Base-by-base conservation (phyloP, 306 rosid genomes). In the Lagenaria siceraria region DNA sequence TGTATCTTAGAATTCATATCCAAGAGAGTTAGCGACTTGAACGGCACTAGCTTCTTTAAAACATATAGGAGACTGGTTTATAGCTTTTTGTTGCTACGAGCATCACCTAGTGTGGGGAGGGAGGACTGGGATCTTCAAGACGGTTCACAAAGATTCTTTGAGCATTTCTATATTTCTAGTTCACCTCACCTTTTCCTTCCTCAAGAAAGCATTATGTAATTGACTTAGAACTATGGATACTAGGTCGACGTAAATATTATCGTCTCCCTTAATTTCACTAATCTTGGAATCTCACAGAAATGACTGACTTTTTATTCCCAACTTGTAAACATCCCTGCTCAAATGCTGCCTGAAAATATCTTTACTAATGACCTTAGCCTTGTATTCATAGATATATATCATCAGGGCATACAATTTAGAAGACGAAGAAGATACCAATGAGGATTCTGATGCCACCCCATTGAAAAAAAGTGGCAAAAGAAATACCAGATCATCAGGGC, bases 351-450 rank as follows among this genome's bases (percentile, higher is more conserved):
- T 25, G 58, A 70, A n/a, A 21, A 22, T 25, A 40, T 43, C 21
- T 70, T 11, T 48, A 70, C 38, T 48, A 3, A 24, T 29, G 60
- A 18, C 0, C 62, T 51, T 12, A n/a, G 9, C 55, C 36, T 56
- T 31, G 31, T 7, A 48, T 64, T 60, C 59, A n/a, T n/a, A 78
- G 80, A 75, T 78, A 64, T 78, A 78, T 35, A 78, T 78, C 60
- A 78, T 78, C 80, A 63, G 80, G 54, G 64, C 80, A 51, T 78
- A 64, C 40, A 52, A 78, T 52, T 22, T n/a, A 3, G 62, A 33
- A 64, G 75, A 31, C 43, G 48, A 12, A 29, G 73, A 24, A 60
- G 38, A 77, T 18, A 61, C 29, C 38, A 18, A 60, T 13, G 59
- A 46, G 18, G 59, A 48, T 62, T 61, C 80, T 10, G 73, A 77